A percentile compares a stretch with the other conserved stretches of the same genome.
These are phyloP conservation scores for Musa beccarii DNA, from an alignment of 176 grass and related monocot genomes.

Conservation along the genomic window DNA sequence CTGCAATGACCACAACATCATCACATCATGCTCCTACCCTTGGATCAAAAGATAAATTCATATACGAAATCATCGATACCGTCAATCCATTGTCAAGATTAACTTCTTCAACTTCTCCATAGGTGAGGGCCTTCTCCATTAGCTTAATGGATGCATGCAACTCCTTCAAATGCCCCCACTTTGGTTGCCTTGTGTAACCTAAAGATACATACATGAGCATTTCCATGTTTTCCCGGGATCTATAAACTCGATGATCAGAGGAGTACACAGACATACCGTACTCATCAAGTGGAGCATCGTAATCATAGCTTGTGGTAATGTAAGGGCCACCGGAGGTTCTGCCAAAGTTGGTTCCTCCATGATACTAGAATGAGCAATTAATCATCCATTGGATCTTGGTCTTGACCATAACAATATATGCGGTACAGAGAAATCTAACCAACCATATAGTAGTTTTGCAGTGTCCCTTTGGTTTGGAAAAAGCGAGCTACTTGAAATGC, in stretches of 20 bases:
- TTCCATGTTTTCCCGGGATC: too few species aligned
- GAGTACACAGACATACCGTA: slow-evolving; percentile 38
- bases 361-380: slow-evolving; percentile 33
- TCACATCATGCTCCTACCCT: not conserved
- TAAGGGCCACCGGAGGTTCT: slow-evolving; percentile 71
- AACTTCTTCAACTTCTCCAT: slow-evolving; percentile 34
- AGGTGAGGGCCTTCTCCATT: slow-evolving; percentile 47
- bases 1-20: slow-evolving; percentile 14
- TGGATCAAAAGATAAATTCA: not conserved
- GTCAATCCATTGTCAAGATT: slow-evolving; percentile 20
- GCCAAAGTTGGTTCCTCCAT: slow-evolving; percentile 82
- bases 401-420: too few species aligned
- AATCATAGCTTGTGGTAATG: slow-evolving; percentile 78
- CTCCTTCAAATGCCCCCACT: slow-evolving; percentile 77
- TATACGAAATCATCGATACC: slow-evolving; percentile 4
- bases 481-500: slow-evolving; percentile 70
- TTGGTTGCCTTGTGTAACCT: slow-evolving; percentile 67
- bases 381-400: too few species aligned
- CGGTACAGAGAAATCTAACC: not conserved
- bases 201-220: too few species aligned
- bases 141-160: slow-evolving; percentile 47
- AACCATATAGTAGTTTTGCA: slow-evolving; percentile 91
- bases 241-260: not conserved
- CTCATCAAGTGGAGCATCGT: slow-evolving; percentile 83
- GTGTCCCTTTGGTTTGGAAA: slow-evolving; percentile 56